Conservation (phyloP, 192 early-diverging fungal species). For the Chytriomyces confervae region DNA sequence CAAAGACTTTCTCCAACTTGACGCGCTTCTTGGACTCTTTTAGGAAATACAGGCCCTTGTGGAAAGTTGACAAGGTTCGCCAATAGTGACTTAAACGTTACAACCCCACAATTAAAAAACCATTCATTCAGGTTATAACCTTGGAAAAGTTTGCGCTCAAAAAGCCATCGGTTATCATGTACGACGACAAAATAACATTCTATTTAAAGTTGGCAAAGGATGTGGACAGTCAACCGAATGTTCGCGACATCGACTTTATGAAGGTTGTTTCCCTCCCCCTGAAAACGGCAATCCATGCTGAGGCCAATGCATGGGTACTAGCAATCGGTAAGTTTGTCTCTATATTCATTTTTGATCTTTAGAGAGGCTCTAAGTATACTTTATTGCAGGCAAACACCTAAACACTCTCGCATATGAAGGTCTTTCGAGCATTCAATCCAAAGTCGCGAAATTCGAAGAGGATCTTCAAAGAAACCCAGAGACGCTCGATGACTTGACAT, state of each 20-base stretch:
- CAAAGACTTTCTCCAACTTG: slow-evolving; percentile 56
- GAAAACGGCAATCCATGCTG: slow-evolving; percentile 58
- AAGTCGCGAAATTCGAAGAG: slow-evolving; percentile 54
- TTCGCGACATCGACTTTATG: slow-evolving; percentile 65
- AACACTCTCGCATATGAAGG: slow-evolving; percentile 57
- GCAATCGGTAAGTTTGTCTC: slow-evolving; percentile 50
- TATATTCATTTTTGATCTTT: not conserved
- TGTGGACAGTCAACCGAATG: slow-evolving; percentile 54
- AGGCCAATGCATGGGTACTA: slow-evolving; percentile 62
- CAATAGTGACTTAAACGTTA: not conserved
- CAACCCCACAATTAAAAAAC: slow-evolving; percentile 11
- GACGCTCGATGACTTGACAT: slow-evolving; percentile 65
- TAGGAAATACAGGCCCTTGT: slow-evolving; percentile 66
- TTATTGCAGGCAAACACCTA: slow-evolving; percentile 55
- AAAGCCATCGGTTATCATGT: slow-evolving; percentile 60
- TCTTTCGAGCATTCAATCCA: slow-evolving; percentile 39
- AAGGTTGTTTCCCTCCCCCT: slow-evolving; percentile 57
- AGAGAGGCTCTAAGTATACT: slow-evolving; percentile 10
- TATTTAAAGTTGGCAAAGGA: slow-evolving; percentile 66
- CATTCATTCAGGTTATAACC: slow-evolving; percentile 52
- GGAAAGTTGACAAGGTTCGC: slow-evolving; percentile 68
- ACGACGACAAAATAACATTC: slow-evolving; percentile 66
- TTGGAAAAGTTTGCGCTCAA: slow-evolving; percentile 72
- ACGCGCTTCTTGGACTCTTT: slow-evolving; percentile 61
- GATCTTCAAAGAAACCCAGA: slow-evolving; percentile 54